These are phyloP conservation scores for Penicillium olsonii DNA, from an alignment of 2,329 filamentous ascomycete genomes.

Conservation along the genomic window DNA sequence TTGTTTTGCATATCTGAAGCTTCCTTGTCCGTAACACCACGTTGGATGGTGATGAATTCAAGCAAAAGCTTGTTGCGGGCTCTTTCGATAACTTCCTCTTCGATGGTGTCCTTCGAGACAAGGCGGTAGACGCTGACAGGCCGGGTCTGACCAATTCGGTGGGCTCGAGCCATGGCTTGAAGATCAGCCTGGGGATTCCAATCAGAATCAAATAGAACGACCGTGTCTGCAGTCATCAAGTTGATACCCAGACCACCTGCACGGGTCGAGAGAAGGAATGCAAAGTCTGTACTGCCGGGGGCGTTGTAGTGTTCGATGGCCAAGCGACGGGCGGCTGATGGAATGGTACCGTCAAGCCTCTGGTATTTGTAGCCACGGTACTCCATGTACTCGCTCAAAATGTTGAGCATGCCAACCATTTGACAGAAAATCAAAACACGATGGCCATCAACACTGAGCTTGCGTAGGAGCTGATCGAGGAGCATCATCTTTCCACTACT, in stretches of 20 bases:
- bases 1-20: slow-evolving; percentile 81
- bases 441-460: slow-evolving; percentile 90
- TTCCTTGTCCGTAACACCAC: slow-evolving; percentile 92
- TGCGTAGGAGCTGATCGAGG: slow-evolving; percentile 89
- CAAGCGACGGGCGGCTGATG: slow-evolving; percentile 80
- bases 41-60: slow-evolving; percentile 95
- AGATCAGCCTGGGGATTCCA: slow-evolving; percentile 99
- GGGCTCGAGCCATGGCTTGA: slow-evolving; percentile 97
- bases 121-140: slow-evolving; percentile 95
- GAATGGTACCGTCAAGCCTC: slow-evolving; percentile 90
- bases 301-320: slow-evolving; percentile 99
- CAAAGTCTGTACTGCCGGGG: slow-evolving; percentile 93
- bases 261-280: slow-evolving; percentile 90
- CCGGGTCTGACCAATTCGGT: slow-evolving; percentile 94
- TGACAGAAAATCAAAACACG: slow-evolving; percentile 98
- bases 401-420: slow-evolving; percentile 99
- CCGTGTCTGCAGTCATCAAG: slow-evolving; percentile 96
- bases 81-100: slow-evolving; percentile 94
- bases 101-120: slow-evolving; percentile 96
- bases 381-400: slow-evolving; percentile 90
- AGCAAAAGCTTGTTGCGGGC: slow-evolving; percentile 96
- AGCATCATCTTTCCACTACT: slow-evolving; percentile 99
- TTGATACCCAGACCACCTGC: slow-evolving; percentile 99
- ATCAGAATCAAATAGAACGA: slow-evolving; percentile 91
- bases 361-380: slow-evolving; percentile 95